Conservation (phyloP, 2,329 filamentous ascomycete species). For the Macroventuria anomochaeta region DNA sequence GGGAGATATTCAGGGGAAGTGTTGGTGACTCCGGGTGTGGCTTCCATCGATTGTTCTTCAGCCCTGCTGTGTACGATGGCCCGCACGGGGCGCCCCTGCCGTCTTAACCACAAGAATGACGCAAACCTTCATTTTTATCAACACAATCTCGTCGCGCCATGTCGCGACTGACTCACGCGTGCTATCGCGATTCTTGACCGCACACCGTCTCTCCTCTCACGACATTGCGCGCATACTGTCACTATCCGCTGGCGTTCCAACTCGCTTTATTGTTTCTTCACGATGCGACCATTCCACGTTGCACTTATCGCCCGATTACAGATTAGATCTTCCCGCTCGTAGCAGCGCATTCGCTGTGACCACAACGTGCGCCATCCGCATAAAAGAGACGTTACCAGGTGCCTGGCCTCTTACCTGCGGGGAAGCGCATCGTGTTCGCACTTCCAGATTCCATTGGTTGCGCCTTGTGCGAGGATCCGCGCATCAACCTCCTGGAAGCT, state of each 20-base stretch:
- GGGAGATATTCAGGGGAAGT: slow-evolving; percentile 13
- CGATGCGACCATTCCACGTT: slow-evolving; percentile 26
- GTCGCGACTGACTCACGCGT: slow-evolving; percentile 14
- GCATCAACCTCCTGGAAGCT: slow-evolving; percentile 29
- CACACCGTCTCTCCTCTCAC: not conserved
- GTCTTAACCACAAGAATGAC: slow-evolving; percentile 22
- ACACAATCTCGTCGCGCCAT: not conserved
- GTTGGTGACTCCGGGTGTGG: not conserved
- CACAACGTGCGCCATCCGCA: slow-evolving; percentile 39
- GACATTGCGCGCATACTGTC: slow-evolving; percentile 1
- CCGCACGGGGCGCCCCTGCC: slow-evolving; percentile 27
- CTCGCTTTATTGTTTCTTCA: slow-evolving; percentile 25
- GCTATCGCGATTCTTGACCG: not conserved
- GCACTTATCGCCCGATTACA: slow-evolving; percentile 23
- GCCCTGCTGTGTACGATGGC: slow-evolving; percentile 25
- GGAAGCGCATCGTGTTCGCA: slow-evolving; percentile 39
- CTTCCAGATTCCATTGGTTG: slow-evolving; percentile 42
- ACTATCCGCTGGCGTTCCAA: slow-evolving; percentile 1
- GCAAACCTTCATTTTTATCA: slow-evolving; percentile 13
- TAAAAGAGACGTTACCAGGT: slow-evolving; percentile 35
- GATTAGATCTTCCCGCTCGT: slow-evolving; percentile 25
- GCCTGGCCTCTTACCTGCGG: slow-evolving; percentile 40
- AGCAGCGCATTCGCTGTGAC: slow-evolving; percentile 32
- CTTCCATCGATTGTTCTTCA: slow-evolving; percentile 16
- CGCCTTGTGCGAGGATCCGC: slow-evolving; percentile 20